A percentile compares a stretch with the other conserved stretches of the same genome.
These are phyloP conservation scores for Kwoniella dejecticola DNA, from an alignment of 768 basidiomycete genomes.

Conservation along the genomic window DNA sequence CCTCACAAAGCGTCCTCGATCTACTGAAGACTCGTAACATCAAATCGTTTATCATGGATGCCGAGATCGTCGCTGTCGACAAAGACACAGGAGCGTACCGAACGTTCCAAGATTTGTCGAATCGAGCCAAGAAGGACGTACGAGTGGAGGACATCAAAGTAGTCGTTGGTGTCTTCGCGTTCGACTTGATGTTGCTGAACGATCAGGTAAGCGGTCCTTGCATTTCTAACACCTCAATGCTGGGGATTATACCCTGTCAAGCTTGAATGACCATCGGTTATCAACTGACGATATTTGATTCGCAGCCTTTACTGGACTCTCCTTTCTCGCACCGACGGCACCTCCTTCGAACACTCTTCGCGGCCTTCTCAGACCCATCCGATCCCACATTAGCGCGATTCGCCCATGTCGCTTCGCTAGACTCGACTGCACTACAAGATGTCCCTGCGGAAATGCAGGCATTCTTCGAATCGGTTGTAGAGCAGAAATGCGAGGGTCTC, in stretches of 20 bases:
- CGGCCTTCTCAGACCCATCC: conserved; percentile 59
- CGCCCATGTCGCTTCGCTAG: conserved; percentile 68
- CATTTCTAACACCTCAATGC: not conserved
- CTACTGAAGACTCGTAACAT: conserved; percentile 34
- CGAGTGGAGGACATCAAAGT: conserved; percentile 72
- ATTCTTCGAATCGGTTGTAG: conserved; percentile 75
- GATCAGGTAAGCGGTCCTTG: conserved; percentile 63
- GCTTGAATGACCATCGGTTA: no score
- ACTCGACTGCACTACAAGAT: conserved; percentile 62
- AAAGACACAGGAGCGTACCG: conserved; percentile 64
- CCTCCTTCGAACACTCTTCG: conserved; percentile 68
- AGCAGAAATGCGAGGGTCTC: conserved; percentile 82
- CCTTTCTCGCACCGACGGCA: conserved; percentile 72
- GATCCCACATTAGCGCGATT: conserved; percentile 64
- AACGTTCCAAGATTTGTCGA: conserved; percentile 85
- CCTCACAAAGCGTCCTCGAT: conserved; percentile 30
- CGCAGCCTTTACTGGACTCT: conserved; percentile 68
- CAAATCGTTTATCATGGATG: conserved; percentile 65
- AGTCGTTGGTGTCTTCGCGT: conserved; percentile 78
- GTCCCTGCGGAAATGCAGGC: conserved; percentile 65
- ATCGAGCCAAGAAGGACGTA: conserved; percentile 81
- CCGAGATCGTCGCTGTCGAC: conserved; percentile 82
- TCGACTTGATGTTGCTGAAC: conserved; percentile 86
- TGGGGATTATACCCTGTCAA: conserved; percentile 1
- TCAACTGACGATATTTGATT: no score